Percentiles rank a stretch among this genome's conserved stretches.
phyloP scores from a whole-genome alignment of 2,329 filamentous ascomycete species.

The Acephala macrosclerotiorum region DNA sequence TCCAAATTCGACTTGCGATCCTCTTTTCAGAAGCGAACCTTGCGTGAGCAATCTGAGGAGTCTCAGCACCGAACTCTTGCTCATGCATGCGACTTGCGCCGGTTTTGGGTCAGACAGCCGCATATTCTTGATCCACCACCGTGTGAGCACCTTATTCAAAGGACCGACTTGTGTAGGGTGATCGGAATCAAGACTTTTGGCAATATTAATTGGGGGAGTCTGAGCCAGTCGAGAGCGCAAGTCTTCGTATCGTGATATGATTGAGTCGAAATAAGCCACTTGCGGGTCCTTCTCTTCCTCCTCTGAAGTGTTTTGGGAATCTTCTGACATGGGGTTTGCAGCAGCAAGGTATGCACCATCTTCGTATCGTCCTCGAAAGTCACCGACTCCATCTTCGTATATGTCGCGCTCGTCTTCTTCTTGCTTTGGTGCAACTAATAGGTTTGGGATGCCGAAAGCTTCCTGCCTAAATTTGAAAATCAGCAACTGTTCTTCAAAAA shows the following conservation, averaged over 20 bases:
- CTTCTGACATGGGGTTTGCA: conserved; percentile 31
- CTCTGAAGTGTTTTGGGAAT: conserved; percentile 29
- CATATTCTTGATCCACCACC: conserved; percentile 60
- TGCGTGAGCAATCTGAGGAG: conserved; percentile 71
- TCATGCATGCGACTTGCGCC: conserved; percentile 68
- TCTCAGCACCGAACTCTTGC: conserved; percentile 69
- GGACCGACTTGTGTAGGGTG: conserved; percentile 56
- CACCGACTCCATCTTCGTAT: conserved; percentile 57
- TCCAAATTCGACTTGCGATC: conserved; percentile 66
- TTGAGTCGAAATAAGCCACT: conserved; percentile 70
- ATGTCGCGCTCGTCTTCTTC: conserved; percentile 50
- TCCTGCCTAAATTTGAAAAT: conserved; percentile 65
- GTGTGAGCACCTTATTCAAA: conserved; percentile 50
- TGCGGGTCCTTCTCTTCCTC: conserved; percentile 54
- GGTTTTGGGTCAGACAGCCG: conserved; percentile 63
- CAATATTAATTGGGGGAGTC: conserved; percentile 58
- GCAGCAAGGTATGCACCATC: conserved; percentile 82
- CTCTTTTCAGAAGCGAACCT: conserved; percentile 62
- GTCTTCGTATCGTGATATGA: conserved; percentile 69
- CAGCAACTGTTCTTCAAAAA: conserved; percentile 38
- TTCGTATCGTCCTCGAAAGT: conserved; percentile 71
- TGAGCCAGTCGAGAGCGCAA: conserved; percentile 69
- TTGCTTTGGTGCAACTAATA: conserved; percentile 69
- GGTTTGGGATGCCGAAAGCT: conserved; percentile 75
- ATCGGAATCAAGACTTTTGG: conserved; percentile 59